Conservation (phyloP, 371 early-diverging fungal genomes). For the Scutellospora calospora region DNA sequence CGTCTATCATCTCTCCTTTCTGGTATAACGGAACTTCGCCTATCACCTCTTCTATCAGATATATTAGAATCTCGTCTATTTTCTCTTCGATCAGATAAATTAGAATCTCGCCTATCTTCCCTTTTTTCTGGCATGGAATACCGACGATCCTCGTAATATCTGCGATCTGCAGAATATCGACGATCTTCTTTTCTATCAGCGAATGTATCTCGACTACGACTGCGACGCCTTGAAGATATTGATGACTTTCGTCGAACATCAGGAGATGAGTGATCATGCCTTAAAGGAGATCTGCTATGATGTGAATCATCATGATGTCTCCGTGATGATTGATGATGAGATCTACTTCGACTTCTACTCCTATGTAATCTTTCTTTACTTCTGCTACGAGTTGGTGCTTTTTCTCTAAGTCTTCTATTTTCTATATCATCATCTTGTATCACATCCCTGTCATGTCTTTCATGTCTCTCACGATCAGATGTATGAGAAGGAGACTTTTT, state of each 20-base stretch:
- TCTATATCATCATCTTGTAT: slow-evolving; percentile 23
- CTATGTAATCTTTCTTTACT: slow-evolving; percentile 28
- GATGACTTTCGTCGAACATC: slow-evolving; percentile 13
- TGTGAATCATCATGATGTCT: neutral
- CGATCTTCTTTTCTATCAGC: slow-evolving; percentile 13
- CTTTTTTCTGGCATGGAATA: slow-evolving; percentile 6
- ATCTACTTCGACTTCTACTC: slow-evolving; percentile 9
- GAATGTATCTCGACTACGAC: neutral
- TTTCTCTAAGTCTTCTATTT: slow-evolving; percentile 22
- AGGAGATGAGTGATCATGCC: neutral
- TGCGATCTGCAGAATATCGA: slow-evolving; percentile 7
- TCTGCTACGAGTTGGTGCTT: slow-evolving; percentile 19
- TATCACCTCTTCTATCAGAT: neutral
- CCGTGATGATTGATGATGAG: neutral
- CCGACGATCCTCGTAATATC: slow-evolving; percentile 13
- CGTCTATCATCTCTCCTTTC: neutral
- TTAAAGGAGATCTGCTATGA: slow-evolving; percentile 20
- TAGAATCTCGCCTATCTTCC: slow-evolving; percentile 25
- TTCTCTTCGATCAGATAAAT: neutral
- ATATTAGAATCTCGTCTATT: slow-evolving; percentile 9
- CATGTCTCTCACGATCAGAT: slow-evolving; percentile 33
- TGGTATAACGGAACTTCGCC: neutral
- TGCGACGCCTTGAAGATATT: slow-evolving; percentile 26
- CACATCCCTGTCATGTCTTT: slow-evolving; percentile 23
- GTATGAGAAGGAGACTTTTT: slow-evolving; percentile 19